Conservation (phyloP, 305 asterid genomes). For the Fraxinus platypoda region DNA sequence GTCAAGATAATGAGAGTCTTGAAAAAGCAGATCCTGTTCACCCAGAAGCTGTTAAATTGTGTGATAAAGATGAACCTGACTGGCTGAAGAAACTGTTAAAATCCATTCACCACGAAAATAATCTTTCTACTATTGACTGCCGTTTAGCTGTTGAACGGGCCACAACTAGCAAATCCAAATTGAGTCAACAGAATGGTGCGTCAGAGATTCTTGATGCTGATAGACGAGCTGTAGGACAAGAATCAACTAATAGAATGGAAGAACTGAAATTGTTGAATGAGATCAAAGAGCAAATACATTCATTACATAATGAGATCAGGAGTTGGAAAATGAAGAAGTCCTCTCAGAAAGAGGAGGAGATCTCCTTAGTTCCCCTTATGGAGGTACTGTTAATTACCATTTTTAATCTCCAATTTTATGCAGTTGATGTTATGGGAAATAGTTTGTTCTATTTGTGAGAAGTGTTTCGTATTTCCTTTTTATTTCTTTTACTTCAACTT, state of each 20-base stretch:
- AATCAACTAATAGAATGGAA: constrained; percentile 38
- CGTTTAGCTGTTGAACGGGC: constrained; percentile 34
- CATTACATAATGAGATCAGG: constrained; percentile 51
- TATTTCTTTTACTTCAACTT: background rate
- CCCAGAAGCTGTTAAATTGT: constrained; percentile 41
- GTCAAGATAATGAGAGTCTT: constrained; percentile 26
- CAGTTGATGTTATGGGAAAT: background rate
- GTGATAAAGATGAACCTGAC: constrained; percentile 44
- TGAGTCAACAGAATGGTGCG: constrained; percentile 27
- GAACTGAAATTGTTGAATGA: constrained; percentile 61
- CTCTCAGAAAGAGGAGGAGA: constrained; percentile 21
- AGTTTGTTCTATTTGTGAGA: background rate
- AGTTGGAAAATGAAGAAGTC: constrained; percentile 38
- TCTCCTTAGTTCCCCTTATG: constrained; percentile 33
- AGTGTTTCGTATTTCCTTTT: background rate
- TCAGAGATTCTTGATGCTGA: constrained; percentile 45
- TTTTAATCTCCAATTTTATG: background rate
- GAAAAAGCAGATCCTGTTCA: constrained; percentile 30
- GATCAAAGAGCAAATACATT: constrained; percentile 50
- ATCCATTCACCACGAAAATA: constrained; percentile 36
- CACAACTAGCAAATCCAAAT: constrained; percentile 22
- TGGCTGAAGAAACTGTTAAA: constrained; percentile 51
- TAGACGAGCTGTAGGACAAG: constrained; percentile 22
- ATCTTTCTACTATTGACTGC: constrained; percentile 26
- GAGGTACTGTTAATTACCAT: constrained; percentile 44